A percentile compares a stretch with the other conserved stretches of the same genome.
Conservation (phyloP, 2,329 filamentous ascomycete species). For the Corinectria fuckeliana region DNA sequence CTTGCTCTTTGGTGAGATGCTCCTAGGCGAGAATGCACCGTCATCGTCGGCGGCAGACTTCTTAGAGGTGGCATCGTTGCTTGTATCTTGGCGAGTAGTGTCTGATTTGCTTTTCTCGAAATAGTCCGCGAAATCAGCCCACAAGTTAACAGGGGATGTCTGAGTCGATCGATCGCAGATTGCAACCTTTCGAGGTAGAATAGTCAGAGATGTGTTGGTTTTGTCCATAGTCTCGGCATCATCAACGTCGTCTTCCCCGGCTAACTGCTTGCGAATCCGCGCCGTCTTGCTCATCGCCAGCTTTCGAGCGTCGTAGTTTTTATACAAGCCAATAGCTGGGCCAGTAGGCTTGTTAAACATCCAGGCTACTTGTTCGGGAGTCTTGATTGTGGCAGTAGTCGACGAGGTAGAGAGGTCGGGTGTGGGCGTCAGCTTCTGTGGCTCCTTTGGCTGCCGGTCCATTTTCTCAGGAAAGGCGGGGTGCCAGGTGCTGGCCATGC, state of each 20-base stretch:
- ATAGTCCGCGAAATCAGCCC: not conserved
- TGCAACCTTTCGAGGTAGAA: not conserved
- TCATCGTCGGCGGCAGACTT: not conserved
- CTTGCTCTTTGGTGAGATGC: not conserved
- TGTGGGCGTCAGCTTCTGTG: no score
- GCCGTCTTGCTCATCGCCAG: not conserved
- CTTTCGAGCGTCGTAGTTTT: not conserved
- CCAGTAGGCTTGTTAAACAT: no score
- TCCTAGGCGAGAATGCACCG: not conserved
- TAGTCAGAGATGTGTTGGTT: no score
- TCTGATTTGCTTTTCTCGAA: not conserved
- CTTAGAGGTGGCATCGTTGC: not conserved
- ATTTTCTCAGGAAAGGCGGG: not conserved
- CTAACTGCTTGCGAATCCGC: no score
- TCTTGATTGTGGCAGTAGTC: no score
- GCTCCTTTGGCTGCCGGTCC: not conserved
- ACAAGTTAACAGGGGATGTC: not conserved
- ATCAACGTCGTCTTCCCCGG: no score
- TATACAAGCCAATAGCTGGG: no score
- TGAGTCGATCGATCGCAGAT: not conserved
- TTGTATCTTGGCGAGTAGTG: not conserved
- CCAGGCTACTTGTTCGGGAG: no score
- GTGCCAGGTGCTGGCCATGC: not conserved
- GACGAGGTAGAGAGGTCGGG: no score
- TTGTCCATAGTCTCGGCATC: no score